phyloP scores from a whole-genome alignment of 768 basidiomycete genomes.

The Tylopilus subfusipes region DNA sequence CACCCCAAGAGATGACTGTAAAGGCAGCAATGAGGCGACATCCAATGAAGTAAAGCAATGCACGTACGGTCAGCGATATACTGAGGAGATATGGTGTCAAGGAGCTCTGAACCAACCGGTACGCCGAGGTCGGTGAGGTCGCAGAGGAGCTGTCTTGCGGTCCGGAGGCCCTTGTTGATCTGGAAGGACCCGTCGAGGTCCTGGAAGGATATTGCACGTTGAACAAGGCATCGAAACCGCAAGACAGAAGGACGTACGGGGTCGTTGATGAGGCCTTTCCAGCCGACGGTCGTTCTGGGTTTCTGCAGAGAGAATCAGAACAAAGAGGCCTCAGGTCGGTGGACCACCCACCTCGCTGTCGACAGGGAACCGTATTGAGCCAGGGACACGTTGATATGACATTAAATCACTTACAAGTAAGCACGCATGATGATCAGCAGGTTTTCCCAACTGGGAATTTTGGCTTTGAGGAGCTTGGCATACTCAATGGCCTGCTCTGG shows the following conservation, averaged over 20 bases:
- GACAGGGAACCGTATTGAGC: slow-evolving; percentile 34
- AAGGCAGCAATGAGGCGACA: background rate
- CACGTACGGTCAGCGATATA: slow-evolving; percentile 73
- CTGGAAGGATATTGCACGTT: slow-evolving; percentile 7
- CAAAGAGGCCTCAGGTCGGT: background rate
- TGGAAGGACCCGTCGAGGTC: slow-evolving; percentile 91
- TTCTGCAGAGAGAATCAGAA: slow-evolving; percentile 49
- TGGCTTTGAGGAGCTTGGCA: slow-evolving; percentile 65
- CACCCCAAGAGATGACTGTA: slow-evolving; percentile 82
- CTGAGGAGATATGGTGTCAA: slow-evolving; percentile 83
- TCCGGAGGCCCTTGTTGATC: slow-evolving; percentile 95
- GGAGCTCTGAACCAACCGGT: slow-evolving; percentile 91
- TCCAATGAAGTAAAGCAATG: background rate
- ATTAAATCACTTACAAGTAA: slow-evolving; percentile 75
- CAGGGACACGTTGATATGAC: slow-evolving; percentile 4
- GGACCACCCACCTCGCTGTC: slow-evolving; percentile 37
- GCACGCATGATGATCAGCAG: slow-evolving; percentile 93
- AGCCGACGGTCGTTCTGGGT: slow-evolving; percentile 96
- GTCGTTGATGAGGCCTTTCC: slow-evolving; percentile 95
- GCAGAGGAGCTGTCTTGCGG: slow-evolving; percentile 83
- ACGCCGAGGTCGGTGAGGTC: slow-evolving; percentile 88
- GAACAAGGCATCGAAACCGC: background rate
- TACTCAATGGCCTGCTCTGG: slow-evolving; percentile 82
- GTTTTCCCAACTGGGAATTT: slow-evolving; percentile 65
- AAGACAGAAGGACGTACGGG: slow-evolving; percentile 40